These are phyloP conservation scores for Tardiomyces blankii DNA, from an alignment of 1,139 yeast species.

Conservation along the genomic window DNA sequence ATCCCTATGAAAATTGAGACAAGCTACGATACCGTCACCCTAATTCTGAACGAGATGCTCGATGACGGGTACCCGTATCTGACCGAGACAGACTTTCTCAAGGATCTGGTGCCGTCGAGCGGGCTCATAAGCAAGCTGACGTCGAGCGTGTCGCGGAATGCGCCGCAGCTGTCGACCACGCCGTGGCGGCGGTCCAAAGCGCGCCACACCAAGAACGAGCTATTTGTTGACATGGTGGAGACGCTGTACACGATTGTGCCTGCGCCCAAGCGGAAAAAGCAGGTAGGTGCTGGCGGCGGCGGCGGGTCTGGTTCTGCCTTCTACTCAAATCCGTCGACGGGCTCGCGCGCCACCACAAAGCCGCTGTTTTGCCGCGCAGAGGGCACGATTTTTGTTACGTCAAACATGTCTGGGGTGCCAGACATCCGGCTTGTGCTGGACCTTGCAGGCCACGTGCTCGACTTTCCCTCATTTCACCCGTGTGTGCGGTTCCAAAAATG, in stretches of 20 bases:
- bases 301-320: neutral
- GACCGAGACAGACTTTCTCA: slow-evolving; percentile 60
- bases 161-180: slow-evolving; percentile 15
- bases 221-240: slow-evolving; percentile 70
- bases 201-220: slow-evolving; percentile 62
- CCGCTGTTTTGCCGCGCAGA: slow-evolving; percentile 49
- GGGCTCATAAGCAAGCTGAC: slow-evolving; percentile 21
- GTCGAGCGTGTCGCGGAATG: slow-evolving; percentile 2
- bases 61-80: slow-evolving; percentile 67
- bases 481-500: slow-evolving; percentile 34
- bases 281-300: neutral
- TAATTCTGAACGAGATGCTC: slow-evolving; percentile 55
- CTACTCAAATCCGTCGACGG: slow-evolving; percentile 8
- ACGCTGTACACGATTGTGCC: slow-evolving; percentile 37
- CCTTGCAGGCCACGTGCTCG: slow-evolving; percentile 32
- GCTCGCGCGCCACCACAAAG: slow-evolving; percentile 9
- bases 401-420: slow-evolving; percentile 69
- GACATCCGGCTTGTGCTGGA: slow-evolving; percentile 47
- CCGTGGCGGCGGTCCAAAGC: slow-evolving; percentile 72
- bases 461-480: slow-evolving; percentile 38
- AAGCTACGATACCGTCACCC: slow-evolving; percentile 53
- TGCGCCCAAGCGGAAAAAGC: slow-evolving; percentile 10
- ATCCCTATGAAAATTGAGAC: slow-evolving; percentile 48
- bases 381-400: slow-evolving; percentile 54
- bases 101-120: slow-evolving; percentile 57